Evolutionary conservation across 2,329 filamentous ascomycete genomes (phyloP), one percentile per base, ranked within the genome.

Genomic region (Botrytis medusae): DNA sequence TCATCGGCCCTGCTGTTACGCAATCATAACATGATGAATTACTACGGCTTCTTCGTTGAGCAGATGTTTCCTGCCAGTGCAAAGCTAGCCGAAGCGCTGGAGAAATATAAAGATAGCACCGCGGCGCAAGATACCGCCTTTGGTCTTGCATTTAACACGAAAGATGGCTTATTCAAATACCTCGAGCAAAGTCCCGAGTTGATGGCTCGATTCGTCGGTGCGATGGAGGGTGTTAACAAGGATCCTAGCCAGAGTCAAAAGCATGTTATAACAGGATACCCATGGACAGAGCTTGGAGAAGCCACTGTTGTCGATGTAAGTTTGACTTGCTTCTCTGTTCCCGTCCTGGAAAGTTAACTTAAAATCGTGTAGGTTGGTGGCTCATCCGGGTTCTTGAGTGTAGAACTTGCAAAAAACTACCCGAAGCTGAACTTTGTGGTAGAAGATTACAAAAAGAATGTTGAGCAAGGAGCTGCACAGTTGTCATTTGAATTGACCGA

Each of bases 401-500:
- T 78, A 8, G 75, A 74, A 25, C 71, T 80, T 44, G 78, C 78
- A 34, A 73, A 74, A 32, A 72, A 67, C 9, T 74, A 74, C 57
- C 76, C 78, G 8, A 68, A 72, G 9, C 71, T 81, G 10, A 65
- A 65, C 32, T 77, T 79, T 46, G 61, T 79, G 34, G 76, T 76
- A n/a, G 72, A 77, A 72, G 76, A 77, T 32, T 70, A 72, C 34
- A 60, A 71, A 2, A n/a, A 29, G 16, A 29, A 67, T 48, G 25
- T 63, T 69, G 29, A 62, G 42, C n/a, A 74, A 72, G 46, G 75
- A 78, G 64, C 74, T 76, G 4, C 80, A 84, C 69, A 80, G 84
- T 67, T 82, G 83, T 75, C 82, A 84, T 72, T 79, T 77, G 0
- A 79, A 80, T 10, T 68, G 46, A 37, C 64, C 46, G 10, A 29